phyloP scores from a whole-genome alignment of 768 basidiomycete genomes.

The Harrya chromipes region DNA sequence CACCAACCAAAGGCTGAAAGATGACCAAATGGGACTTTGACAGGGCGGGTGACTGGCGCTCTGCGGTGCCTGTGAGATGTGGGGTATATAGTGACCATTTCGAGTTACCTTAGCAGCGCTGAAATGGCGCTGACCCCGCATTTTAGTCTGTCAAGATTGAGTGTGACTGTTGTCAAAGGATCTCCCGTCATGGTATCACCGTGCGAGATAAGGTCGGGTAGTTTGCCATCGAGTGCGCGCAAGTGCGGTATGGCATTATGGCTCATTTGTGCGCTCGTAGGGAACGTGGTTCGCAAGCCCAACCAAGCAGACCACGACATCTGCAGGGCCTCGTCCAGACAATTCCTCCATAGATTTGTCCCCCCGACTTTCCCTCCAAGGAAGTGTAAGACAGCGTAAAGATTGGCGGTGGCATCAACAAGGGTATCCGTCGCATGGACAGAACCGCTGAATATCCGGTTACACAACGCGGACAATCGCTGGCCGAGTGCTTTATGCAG shows the following conservation, averaged over 20 bases:
- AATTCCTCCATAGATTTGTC: slow-evolving; percentile 69
- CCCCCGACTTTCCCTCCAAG: slow-evolving; percentile 81
- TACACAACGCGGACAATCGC: slow-evolving; percentile 49
- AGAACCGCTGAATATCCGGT: slow-evolving; percentile 57
- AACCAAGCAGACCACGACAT: slow-evolving; percentile 65
- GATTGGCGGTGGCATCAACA: slow-evolving; percentile 47
- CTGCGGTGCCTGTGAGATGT: slow-evolving; percentile 32
- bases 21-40: slow-evolving; percentile 66
- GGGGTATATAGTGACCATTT: neutral
- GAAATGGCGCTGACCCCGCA: slow-evolving; percentile 49
- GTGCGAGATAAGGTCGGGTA: slow-evolving; percentile 7
- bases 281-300: slow-evolving; percentile 59
- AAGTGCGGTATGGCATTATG: slow-evolving; percentile 5
- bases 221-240: slow-evolving; percentile 9
- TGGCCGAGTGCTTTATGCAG: slow-evolving; percentile 55
- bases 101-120: slow-evolving; percentile 51
- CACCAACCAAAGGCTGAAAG: slow-evolving; percentile 51
- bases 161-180: slow-evolving; percentile 47
- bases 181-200: slow-evolving; percentile 36
- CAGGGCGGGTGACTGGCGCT: slow-evolving; percentile 54
- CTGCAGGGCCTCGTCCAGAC: slow-evolving; percentile 62
- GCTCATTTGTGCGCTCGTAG: slow-evolving; percentile 32
- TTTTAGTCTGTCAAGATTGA: slow-evolving; percentile 60
- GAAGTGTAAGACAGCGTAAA: slow-evolving; percentile 62
- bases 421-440: slow-evolving; percentile 37